phyloP scores from a whole-genome alignment of 768 basidiomycete genomes.

The Neoboletus brunneissimus region DNA sequence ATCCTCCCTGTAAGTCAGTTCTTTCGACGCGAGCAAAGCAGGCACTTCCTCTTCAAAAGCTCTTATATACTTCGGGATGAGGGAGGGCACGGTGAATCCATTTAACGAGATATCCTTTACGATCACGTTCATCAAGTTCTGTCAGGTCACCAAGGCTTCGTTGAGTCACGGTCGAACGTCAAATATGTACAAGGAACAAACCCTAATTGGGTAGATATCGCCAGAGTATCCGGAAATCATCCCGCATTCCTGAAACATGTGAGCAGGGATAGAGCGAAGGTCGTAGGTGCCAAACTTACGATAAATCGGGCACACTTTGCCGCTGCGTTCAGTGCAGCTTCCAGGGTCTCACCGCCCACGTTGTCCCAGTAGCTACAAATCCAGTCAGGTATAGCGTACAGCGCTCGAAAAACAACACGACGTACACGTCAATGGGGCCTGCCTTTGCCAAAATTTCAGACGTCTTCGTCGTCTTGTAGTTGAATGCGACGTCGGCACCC shows the following conservation, averaged over 20 bases:
- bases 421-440: background rate
- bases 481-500: background rate
- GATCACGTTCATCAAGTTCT: constrained; percentile 2
- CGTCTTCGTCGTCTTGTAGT: background rate
- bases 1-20: constrained; percentile 48
- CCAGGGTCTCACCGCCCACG: background rate
- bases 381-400: background rate
- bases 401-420: background rate
- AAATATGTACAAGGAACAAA: background rate
- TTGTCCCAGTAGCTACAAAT: background rate
- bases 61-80: constrained; percentile 35
- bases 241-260: background rate
- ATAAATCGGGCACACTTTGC: background rate
- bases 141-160: background rate
- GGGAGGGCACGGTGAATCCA: constrained; percentile 39
- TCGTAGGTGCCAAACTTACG: background rate
- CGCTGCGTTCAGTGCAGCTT: background rate
- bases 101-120: constrained; percentile 39
- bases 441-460: background rate
- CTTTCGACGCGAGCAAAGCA: constrained; percentile 40
- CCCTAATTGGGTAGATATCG: background rate
- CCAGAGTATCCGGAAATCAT: background rate
- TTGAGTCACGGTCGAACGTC: background rate
- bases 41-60: constrained; percentile 42
- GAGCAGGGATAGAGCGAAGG: background rate